These are phyloP conservation scores for Penicillium paradoxum DNA, from an alignment of 495 filamentous ascomycete genomes.

Conservation along the genomic window DNA sequence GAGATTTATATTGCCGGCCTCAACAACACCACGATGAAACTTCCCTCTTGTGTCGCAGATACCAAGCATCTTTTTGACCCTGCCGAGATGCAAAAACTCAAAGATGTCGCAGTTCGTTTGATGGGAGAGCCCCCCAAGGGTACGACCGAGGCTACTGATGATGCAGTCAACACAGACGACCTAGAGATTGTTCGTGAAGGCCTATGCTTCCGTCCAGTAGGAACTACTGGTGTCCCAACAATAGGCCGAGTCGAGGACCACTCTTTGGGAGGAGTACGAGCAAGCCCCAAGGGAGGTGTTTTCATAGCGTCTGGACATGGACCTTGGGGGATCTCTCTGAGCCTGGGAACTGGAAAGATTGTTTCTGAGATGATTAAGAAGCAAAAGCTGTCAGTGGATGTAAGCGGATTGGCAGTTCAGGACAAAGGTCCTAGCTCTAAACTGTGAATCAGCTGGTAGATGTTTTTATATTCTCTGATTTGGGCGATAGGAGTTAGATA, in stretches of 20 bases:
- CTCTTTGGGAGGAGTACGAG: conserved; percentile 48
- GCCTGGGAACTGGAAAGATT: conserved; percentile 62
- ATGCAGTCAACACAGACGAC: conserved; percentile 39
- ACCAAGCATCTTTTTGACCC: conserved; percentile 43
- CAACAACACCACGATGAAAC: conserved; percentile 53
- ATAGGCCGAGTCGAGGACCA: conserved; percentile 50
- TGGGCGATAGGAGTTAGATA: background rate
- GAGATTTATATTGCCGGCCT: conserved; percentile 73
- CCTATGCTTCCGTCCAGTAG: conserved; percentile 70
- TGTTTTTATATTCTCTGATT: background rate
- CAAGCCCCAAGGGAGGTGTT: conserved; percentile 51
- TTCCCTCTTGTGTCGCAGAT: conserved; percentile 50
- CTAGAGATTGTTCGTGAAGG: conserved; percentile 60
- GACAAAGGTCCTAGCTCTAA: background rate
- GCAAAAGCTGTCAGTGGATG: conserved; percentile 42
- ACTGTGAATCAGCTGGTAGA: background rate
- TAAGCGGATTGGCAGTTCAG: conserved; percentile 40
- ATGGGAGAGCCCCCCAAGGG: conserved; percentile 38
- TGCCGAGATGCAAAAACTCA: conserved; percentile 47
- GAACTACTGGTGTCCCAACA: conserved; percentile 56
- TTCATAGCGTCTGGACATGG: conserved; percentile 71
- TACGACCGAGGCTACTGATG: conserved; percentile 15
- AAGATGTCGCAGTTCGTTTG: conserved; percentile 49
- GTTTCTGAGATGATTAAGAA: conserved; percentile 59
- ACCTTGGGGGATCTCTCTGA: conserved; percentile 62